Percentiles rank a stretch among this genome's conserved stretches.
Evolutionary conservation across 1,284 basidiomycete species (phyloP).

Genomic region (Austropuccinia psidii): DNA sequence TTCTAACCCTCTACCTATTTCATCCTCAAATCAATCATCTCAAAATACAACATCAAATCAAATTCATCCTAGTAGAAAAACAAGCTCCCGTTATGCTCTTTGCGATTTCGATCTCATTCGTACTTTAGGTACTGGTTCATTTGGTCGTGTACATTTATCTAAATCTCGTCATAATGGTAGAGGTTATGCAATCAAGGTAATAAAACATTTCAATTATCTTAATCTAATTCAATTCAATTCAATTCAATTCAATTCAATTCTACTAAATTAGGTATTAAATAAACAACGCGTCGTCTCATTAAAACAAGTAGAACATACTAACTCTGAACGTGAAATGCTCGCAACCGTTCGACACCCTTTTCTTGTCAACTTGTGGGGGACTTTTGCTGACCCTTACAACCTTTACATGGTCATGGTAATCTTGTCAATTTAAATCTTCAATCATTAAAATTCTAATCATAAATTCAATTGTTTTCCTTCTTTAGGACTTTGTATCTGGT

Average conservation of each 20-base stretch:
- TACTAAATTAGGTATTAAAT: conserved; percentile 58
- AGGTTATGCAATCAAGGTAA: conserved; percentile 78
- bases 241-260: not conserved
- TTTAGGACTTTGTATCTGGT: conserved; percentile 84
- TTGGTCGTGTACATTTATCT: conserved; percentile 87
- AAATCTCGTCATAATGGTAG: conserved; percentile 84
- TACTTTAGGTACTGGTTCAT: conserved; percentile 57
- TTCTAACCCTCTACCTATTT: not conserved
- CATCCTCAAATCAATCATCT: not conserved
- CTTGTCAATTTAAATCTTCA: not conserved
- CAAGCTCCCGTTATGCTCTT: conserved; percentile 52
- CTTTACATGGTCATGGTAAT: conserved; percentile 91
- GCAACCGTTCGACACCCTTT: conserved; percentile 86
- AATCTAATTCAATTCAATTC: not conserved
- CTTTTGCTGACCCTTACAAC: conserved; percentile 86
- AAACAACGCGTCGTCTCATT: conserved; percentile 90
- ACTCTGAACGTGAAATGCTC: conserved; percentile 87
- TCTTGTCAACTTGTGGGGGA: conserved; percentile 96
- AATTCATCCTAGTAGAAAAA: conserved; percentile 46
- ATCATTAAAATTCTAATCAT: not conserved
- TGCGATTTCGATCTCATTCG: conserved; percentile 52
- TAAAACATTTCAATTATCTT: not conserved
- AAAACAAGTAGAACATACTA: conserved; percentile 97
- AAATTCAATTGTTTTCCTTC: not conserved
- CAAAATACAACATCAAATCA: not conserved